Evolutionary conservation across 2,329 filamentous ascomycete genomes (phyloP).

Genomic region (Thermothelomyces thermophilus): DNA sequence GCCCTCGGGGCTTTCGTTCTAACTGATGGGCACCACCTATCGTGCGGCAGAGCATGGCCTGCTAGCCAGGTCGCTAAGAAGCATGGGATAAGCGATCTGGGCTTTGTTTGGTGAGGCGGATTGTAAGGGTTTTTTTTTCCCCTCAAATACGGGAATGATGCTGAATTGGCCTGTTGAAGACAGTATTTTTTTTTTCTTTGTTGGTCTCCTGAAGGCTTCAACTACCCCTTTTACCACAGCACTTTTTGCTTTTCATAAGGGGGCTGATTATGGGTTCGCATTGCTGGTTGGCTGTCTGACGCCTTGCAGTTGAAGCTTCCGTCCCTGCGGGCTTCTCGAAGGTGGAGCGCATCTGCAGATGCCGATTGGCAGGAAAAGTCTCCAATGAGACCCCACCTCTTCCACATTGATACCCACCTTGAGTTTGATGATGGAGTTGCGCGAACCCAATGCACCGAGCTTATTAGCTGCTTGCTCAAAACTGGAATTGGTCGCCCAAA

Average conservation of each 20-base stretch:
- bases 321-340: neutral
- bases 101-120: too few relatives aligned
- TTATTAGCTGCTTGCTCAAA: neutral
- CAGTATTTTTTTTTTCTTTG: too few relatives aligned
- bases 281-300: neutral
- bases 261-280: neutral
- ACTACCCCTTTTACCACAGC: too few relatives aligned
- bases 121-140: too few relatives aligned
- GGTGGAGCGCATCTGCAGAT: neutral
- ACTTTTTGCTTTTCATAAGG: neutral
- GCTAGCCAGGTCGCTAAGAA: too few relatives aligned
- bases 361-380: neutral
- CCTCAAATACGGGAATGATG: too few relatives aligned
- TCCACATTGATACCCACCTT: neutral
- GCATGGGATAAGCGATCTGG: too few relatives aligned
- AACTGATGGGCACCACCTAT: too few relatives aligned
- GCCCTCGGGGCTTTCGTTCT: neutral
- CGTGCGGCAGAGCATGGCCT: neutral
- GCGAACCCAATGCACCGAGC: neutral
- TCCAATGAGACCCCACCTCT: neutral
- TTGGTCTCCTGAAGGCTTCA: too few relatives aligned
- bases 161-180: too few relatives aligned
- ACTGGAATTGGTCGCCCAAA: neutral
- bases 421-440: neutral
- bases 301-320: neutral